These are phyloP conservation scores for Myxozyma lipomycoides DNA, from an alignment of 805 yeast genomes.

Conservation along the genomic window DNA sequence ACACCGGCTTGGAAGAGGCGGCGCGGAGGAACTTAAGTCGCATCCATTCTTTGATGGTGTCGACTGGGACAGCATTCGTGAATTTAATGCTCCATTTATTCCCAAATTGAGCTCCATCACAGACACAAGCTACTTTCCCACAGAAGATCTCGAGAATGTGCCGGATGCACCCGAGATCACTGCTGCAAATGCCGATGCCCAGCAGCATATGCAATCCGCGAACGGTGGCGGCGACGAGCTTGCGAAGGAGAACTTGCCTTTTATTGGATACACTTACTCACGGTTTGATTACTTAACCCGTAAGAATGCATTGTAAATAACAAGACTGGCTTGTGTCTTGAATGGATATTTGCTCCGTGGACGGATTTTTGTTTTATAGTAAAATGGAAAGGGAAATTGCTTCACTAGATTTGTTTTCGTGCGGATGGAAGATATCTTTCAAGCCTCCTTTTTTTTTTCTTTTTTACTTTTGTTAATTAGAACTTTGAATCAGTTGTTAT, in stretches of 20 bases:
- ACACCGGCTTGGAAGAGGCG: slow-evolving; percentile 81
- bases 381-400: too few relatives aligned
- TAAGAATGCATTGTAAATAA: slow-evolving; percentile 10
- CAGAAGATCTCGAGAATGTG: slow-evolving; percentile 90
- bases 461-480: too few relatives aligned
- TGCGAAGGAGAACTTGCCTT: slow-evolving; percentile 77
- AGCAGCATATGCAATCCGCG: slow-evolving; percentile 3
- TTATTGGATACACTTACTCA: slow-evolving; percentile 94
- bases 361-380: too few relatives aligned
- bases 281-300: slow-evolving; percentile 7
- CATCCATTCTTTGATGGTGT: slow-evolving; percentile 96
- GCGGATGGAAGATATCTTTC: too few relatives aligned
- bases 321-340: not conserved
- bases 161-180: slow-evolving; percentile 59
- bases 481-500: too few relatives aligned
- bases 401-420: too few relatives aligned
- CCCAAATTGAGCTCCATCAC: slow-evolving; percentile 89
- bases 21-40: slow-evolving; percentile 82
- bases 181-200: slow-evolving; percentile 22
- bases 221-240: slow-evolving; percentile 13
- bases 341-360: not conserved
- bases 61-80: slow-evolving; percentile 84
- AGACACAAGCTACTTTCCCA: slow-evolving; percentile 96
- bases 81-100: slow-evolving; percentile 88
- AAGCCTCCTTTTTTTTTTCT: too few relatives aligned